Evolutionary conservation across 148 eudicot genomes (phyloP), one percentile per base, ranked within the genome.

Genomic region (Rhododendron henanense): DNA sequence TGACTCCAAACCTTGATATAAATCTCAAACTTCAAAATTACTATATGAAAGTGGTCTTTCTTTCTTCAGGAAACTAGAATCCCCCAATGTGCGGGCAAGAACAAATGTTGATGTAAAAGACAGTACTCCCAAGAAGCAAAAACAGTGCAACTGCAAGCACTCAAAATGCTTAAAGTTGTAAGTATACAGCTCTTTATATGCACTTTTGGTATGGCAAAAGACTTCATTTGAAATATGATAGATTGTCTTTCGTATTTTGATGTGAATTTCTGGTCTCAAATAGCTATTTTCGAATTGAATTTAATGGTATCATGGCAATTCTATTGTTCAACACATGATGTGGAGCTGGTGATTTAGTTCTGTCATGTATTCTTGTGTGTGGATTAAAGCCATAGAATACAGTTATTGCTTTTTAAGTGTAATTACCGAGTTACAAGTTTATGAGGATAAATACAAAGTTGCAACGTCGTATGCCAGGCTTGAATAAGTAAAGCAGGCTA

Each of bases 81-180:
- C 99, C n/a, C 98, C 99, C 63, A 92, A 88, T 86, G 90, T 92
- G 69, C 93, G 97, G 71, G 88, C 93, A 79, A 89, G 93, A 67
- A 85, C 93, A 82, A 93, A 79, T 89, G 87, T 81, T 87, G 99
- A 97, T 88, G 88, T 82, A 69, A 95, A 97, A 88, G 99, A 97
- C 85, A 92, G 97, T 51, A 97, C 98, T 79, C 99, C 99, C 84
- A 97, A 97, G 93, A 94, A 96, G 90, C 95, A 92, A 87, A 97
- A 97, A 83, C 99, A 95, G 88, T 97, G 99, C 88, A 97, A 97
- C 81, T 97, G 99, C 92, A 97, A 97, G 86, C 98, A 97, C 87
- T 97, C 99, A 18, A 92, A 93, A 81, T 97, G 99, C 87, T 89
- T 97, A 48, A 97, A 97, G 86, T 91, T 97, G 99, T 97, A 94